Evolutionary conservation across 2,329 filamentous ascomycete genomes (phyloP).

Genomic region (Botryotinia globosa): DNA sequence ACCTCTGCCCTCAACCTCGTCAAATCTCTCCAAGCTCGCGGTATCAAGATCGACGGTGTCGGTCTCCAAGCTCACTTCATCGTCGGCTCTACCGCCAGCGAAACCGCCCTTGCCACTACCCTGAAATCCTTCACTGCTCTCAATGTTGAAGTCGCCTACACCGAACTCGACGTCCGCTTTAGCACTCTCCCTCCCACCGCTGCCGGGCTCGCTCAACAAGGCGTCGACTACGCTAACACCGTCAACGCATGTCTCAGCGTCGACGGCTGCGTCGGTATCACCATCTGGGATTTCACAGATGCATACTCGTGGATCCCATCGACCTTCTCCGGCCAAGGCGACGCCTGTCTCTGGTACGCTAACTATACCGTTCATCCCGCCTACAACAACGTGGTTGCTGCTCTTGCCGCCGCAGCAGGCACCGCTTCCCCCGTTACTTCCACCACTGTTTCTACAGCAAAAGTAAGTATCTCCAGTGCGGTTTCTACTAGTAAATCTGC

Average conservation of each 20-base stretch:
- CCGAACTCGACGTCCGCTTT: slow-evolving; percentile 60
- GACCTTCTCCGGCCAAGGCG: slow-evolving; percentile 44
- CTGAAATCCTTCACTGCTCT: slow-evolving; percentile 52
- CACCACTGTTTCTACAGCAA: slow-evolving; percentile 6
- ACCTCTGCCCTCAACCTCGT: slow-evolving; percentile 46
- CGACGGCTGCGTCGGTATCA: slow-evolving; percentile 34
- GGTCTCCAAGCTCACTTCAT: slow-evolving; percentile 62
- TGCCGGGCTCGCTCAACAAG: slow-evolving; percentile 46
- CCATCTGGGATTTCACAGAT: slow-evolving; percentile 37
- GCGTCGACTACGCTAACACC: slow-evolving; percentile 45
- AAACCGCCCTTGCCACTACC: slow-evolving; percentile 44
- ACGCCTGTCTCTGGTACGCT: slow-evolving; percentile 44
- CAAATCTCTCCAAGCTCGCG: slow-evolving; percentile 46
- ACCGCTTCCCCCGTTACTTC: not conserved
- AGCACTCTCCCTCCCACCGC: slow-evolving; percentile 45
- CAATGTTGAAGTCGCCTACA: slow-evolving; percentile 58
- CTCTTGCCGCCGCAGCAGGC: slow-evolving; percentile 29
- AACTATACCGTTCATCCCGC: slow-evolving; percentile 46
- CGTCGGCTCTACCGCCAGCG: slow-evolving; percentile 50
- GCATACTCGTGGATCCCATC: slow-evolving; percentile 44
- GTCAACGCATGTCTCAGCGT: slow-evolving; percentile 32
- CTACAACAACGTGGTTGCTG: slow-evolving; percentile 41
- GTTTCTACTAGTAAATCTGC: not conserved
- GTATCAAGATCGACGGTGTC: slow-evolving; percentile 59
- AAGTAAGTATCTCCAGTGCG: not conserved